Evolutionary conservation across 2,329 filamentous ascomycete genomes (phyloP).

Genomic region (Pseudomassariella vexata): DNA sequence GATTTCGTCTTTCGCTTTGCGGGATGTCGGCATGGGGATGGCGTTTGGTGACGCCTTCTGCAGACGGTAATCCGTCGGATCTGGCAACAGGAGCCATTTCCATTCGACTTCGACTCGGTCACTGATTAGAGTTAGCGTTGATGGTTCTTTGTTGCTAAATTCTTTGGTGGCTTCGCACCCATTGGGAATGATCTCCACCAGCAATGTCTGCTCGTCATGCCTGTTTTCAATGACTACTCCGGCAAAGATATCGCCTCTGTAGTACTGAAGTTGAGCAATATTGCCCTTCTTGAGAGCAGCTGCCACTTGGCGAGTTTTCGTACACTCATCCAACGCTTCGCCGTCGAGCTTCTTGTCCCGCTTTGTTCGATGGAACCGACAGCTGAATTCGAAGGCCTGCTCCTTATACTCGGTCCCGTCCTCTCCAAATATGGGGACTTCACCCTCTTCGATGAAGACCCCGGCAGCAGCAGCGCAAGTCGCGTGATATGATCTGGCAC

Average conservation of each 20-base stretch:
- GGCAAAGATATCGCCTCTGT: constrained; percentile 83
- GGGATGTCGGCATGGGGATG: constrained; percentile 61
- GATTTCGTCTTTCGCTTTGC: constrained; percentile 59
- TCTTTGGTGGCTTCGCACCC: constrained; percentile 45
- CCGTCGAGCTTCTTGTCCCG: constrained; percentile 70
- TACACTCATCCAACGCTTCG: constrained; percentile 63
- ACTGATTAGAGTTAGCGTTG: constrained; percentile 43
- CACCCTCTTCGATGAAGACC: constrained; percentile 82
- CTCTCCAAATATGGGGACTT: constrained; percentile 80
- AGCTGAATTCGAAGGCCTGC: constrained; percentile 87
- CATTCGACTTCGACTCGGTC: constrained; percentile 75
- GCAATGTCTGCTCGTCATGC: constrained; percentile 64
- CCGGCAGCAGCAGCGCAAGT: constrained; percentile 91
- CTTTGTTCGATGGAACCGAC: constrained; percentile 87
- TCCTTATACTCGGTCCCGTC: constrained; percentile 91
- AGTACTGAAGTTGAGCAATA: constrained; percentile 80
- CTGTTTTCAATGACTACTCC: constrained; percentile 83
- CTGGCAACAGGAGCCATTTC: constrained; percentile 75
- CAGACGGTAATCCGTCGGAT: constrained; percentile 63
- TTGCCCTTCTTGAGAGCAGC: constrained; percentile 64
- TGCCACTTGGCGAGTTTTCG: constrained; percentile 63
- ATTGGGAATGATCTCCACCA: constrained; percentile 79
- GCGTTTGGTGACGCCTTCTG: constrained; percentile 71
- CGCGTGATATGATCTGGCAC: constrained; percentile 86
- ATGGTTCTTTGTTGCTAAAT: constrained; percentile 2